Evolutionary conservation across 2,329 filamentous ascomycete genomes (phyloP).

Genomic region (Hymenoscyphus fraxineus): DNA sequence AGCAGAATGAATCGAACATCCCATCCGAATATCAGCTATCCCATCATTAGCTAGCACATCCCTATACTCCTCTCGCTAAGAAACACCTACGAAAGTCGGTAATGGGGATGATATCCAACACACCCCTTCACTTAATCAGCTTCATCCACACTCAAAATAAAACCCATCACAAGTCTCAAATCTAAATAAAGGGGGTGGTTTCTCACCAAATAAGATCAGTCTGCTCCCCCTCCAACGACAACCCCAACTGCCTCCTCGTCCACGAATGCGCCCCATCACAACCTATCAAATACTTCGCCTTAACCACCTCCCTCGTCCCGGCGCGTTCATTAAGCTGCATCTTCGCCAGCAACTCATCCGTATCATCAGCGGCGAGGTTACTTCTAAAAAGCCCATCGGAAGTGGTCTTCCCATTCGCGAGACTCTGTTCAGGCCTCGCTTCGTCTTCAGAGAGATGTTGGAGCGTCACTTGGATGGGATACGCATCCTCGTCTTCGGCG

Average conservation of each 20-base stretch:
- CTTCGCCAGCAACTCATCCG: conserved; percentile 45
- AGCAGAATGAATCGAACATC: conserved; percentile 51
- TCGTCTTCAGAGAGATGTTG: conserved; percentile 56
- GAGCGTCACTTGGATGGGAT: conserved; percentile 59
- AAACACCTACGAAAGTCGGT: conserved; percentile 41
- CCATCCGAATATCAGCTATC: conserved; percentile 62
- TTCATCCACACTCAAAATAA: conserved; percentile 5
- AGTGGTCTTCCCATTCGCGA: conserved; percentile 23
- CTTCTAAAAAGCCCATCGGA: conserved; percentile 56
- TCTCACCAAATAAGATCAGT: conserved; percentile 53
- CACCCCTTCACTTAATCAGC: conserved; percentile 36
- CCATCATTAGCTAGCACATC: conserved; percentile 41
- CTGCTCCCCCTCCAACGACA: conserved; percentile 55
- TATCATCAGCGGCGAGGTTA: conserved; percentile 55
- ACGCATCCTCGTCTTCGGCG: conserved; percentile 47
- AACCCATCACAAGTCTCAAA: conserved; percentile 7
- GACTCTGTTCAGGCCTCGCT: conserved; percentile 46
- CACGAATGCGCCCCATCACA: conserved; percentile 53
- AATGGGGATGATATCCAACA: conserved; percentile 44
- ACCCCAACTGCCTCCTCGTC: conserved; percentile 48
- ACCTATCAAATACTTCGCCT: conserved; percentile 63
- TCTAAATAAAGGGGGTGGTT: too few relatives aligned
- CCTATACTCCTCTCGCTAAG: conserved; percentile 35
- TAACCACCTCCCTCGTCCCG: conserved; percentile 49
- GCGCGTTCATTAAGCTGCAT: conserved; percentile 36